phyloP scores from a whole-genome alignment of 1,139 yeast species.

The Geotrichum restrictum region DNA sequence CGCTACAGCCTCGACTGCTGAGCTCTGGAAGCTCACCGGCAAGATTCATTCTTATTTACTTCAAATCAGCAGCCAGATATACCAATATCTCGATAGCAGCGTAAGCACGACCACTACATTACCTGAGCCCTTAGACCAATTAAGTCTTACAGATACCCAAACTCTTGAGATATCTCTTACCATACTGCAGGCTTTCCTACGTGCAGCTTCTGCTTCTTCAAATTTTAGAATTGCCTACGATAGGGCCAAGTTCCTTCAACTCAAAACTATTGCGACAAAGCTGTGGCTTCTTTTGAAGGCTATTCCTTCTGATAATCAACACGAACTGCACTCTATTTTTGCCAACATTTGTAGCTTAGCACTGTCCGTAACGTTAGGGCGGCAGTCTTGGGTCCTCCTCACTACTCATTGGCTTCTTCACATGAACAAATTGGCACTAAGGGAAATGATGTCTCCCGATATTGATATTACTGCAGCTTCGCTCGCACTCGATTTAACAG shows the following conservation, averaged over 20 bases:
- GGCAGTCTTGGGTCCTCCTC: conserved; percentile 13
- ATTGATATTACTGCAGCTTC: conserved; percentile 17
- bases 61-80: not conserved
- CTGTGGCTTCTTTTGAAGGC: conserved; percentile 7
- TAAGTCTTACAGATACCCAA: not conserved
- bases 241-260: not conserved
- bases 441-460: not conserved
- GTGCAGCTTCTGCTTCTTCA: not conserved
- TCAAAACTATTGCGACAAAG: not conserved
- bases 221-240: conserved; percentile 1
- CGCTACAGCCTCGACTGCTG: conserved; percentile 8
- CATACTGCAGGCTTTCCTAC: conserved; percentile 15
- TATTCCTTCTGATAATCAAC: not conserved
- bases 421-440: not conserved
- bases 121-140: conserved; percentile 1
- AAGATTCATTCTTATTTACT: conserved; percentile 1
- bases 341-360: conserved; percentile 16
- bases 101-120: not conserved
- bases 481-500: conserved; percentile 18
- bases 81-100: not conserved
- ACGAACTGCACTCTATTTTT: conserved; percentile 11
- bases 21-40: conserved; percentile 5
- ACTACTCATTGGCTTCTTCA: conserved; percentile 14
- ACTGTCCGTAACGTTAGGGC: not conserved
- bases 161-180: conserved; percentile 13